Evolutionary conservation across 768 basidiomycete species (phyloP), one percentile per base, ranked within the genome.

Genomic region (Psilocybe cubensis): DNA sequence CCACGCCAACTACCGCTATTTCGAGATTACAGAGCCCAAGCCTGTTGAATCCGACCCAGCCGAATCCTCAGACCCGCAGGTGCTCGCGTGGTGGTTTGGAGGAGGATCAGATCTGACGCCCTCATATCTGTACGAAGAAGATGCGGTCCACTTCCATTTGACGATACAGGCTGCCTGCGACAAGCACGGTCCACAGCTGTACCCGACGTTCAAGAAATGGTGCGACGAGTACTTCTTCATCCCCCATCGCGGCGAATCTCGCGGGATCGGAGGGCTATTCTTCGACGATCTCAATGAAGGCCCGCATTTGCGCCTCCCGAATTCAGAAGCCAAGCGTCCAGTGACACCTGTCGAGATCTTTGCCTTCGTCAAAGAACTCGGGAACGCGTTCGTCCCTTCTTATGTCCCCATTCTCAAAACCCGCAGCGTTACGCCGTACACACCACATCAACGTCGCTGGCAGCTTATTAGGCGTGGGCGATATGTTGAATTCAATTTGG

Each of bases 161-260:
- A 88, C 87, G 2, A 72, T 96, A 62, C 89, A 92, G 69, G 69
- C 68, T 7, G 91, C 90, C 1, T 96, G 93, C 71, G 89, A 91
- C 63, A 70, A 76, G 23, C 88, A 94, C 68, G 86, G 91, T 35
- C 60, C 77, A 2, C 74, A 76, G 24, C 78, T 96, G 51, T 92
- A 93, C 76, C 80, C 83, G 2, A 76, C 79, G 2, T 94, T 95
- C 83, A 98, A 98, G 71, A 83, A 83, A 62, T 98, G 95, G 94
- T 98, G 96, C 76, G 97, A 98, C 74, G 89, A 96, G 70, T 99
- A 99, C 76, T 99, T 99, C 73, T 89, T 81, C 72, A 90, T 98
- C 67, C 82, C 91, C 17, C 97, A 98, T 71, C 86, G 97, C 10
- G 69, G 74, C 27, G 97, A 98, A 75, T 74, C 85, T 2, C 84